phyloP scores from a whole-genome alignment of 257 asterid genomes.

The Cordia subcordata region DNA sequence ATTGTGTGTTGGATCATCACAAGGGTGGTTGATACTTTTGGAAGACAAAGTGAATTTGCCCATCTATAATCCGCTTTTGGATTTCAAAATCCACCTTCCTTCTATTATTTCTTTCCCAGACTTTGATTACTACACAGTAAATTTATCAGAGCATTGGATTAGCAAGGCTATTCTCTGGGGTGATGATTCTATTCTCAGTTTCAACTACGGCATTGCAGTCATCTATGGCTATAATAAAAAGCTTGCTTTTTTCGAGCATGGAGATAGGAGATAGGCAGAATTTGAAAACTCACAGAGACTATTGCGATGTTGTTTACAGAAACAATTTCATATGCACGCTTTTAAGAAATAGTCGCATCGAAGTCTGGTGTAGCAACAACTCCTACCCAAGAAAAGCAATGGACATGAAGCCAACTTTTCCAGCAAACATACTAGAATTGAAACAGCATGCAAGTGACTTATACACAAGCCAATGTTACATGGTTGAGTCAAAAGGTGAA shows the following conservation, averaged over 20 bases:
- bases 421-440: neutral
- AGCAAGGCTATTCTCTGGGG: neutral
- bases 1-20: neutral
- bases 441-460: neutral
- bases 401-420: neutral
- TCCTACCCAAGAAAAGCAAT: neutral
- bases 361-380: neutral
- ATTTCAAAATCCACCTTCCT: neutral
- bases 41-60: neutral
- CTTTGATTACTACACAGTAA: neutral
- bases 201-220: neutral
- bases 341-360: neutral
- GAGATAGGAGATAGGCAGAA: neutral
- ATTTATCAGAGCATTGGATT: neutral
- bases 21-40: neutral
- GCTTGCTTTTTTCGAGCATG: neutral
- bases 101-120: neutral
- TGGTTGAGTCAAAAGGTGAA: constrained; percentile 12
- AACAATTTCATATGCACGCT: neutral
- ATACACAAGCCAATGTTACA: constrained; percentile 15
- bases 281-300: neutral
- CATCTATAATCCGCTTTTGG: neutral
- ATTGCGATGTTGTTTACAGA: neutral
- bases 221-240: neutral
- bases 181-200: neutral